Base-by-base conservation (phyloP, 495 filamentous ascomycete genomes). In the Beverwykella pulmonaria region DNA sequence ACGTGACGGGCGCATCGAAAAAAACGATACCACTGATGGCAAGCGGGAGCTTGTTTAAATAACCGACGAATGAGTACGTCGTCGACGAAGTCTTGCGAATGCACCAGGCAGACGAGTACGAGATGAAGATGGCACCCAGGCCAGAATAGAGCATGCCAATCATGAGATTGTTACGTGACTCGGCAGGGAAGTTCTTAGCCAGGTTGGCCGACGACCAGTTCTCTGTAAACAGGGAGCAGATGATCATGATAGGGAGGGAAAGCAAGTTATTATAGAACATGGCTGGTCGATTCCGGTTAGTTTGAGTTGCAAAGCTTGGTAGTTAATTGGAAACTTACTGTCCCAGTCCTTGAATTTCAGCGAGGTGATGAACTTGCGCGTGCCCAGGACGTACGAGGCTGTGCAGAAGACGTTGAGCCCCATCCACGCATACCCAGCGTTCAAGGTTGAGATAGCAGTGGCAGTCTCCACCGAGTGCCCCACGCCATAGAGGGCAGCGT, bases 181-280 rank as follows among this genome's bases (percentile, higher is more conserved):
- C 88, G 19, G 79, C 65, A 41, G 94, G 93, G 82, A 98, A 98
- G 82, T 97, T 97, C 73, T 81, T 85, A 70, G 78, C 76, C 73
- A 98, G 76, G 81, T 98, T 98, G 52, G 81, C 80, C 34, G 85
- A 78, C 12, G 91, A 93, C 93, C 93, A 98, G 79, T 97, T 87
- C 75, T 98, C 93, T 63, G 90, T 81, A 63, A 95, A 70, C 56
- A 96, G 79, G 29, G 93, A 93, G 80, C 85, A 87, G 69, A 91
- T 78, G 59, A 97, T 74, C 27, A 98, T 86, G 69, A 97, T 88
- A 57, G 93, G 93, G 64, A 98, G 96, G 25, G 92, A 94, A 63
- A 98, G 86, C 49, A 98, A 84, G 78, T 98, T 98, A 86, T 98
- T 98, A 82, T 98, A 98, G 80, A 93, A 97, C 93, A 98, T 98